Evolutionary conservation across 2,329 filamentous ascomycete genomes (phyloP).

Genomic region (Aspergillus arachidicola): DNA sequence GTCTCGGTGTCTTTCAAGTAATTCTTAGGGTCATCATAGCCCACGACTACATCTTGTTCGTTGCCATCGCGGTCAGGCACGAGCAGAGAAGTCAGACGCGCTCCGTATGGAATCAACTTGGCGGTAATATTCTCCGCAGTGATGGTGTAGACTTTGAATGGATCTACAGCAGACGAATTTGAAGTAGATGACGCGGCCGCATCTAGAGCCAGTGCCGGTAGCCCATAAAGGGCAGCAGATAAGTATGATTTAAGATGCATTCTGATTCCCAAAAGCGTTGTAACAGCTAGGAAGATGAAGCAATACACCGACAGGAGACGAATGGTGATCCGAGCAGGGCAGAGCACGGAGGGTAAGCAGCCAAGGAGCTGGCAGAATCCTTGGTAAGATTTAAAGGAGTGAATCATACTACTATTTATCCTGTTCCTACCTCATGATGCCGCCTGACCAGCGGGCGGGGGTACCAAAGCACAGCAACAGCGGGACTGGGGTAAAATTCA

Average conservation of each 20-base stretch:
- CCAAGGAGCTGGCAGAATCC: slow-evolving; percentile 24
- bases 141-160: slow-evolving; percentile 50
- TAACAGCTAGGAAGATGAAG: slow-evolving; percentile 33
- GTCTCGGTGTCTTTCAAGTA: slow-evolving; percentile 50
- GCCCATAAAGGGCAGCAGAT: slow-evolving; percentile 35
- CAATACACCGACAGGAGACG: slow-evolving; percentile 33
- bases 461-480: slow-evolving; percentile 15
- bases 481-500: slow-evolving; percentile 17
- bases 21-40: slow-evolving; percentile 51
- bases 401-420: slow-evolving; percentile 22
- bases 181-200: slow-evolving; percentile 15
- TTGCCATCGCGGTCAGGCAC: slow-evolving; percentile 55
- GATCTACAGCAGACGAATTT: slow-evolving; percentile 31
- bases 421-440: slow-evolving; percentile 22
- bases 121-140: slow-evolving; percentile 51
- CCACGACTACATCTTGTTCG: slow-evolving; percentile 53
- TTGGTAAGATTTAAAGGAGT: slow-evolving; percentile 19
- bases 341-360: slow-evolving; percentile 30
- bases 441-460: slow-evolving; percentile 23
- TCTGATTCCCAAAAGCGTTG: slow-evolving; percentile 31
- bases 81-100: slow-evolving; percentile 49
- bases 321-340: slow-evolving; percentile 31
- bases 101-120: slow-evolving; percentile 52
- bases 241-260: slow-evolving; percentile 42
- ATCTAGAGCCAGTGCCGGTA: slow-evolving; percentile 32